These are phyloP conservation scores for Sugiyamaella castrensis DNA, from an alignment of 1,139 yeast species.

Conservation along the genomic window DNA sequence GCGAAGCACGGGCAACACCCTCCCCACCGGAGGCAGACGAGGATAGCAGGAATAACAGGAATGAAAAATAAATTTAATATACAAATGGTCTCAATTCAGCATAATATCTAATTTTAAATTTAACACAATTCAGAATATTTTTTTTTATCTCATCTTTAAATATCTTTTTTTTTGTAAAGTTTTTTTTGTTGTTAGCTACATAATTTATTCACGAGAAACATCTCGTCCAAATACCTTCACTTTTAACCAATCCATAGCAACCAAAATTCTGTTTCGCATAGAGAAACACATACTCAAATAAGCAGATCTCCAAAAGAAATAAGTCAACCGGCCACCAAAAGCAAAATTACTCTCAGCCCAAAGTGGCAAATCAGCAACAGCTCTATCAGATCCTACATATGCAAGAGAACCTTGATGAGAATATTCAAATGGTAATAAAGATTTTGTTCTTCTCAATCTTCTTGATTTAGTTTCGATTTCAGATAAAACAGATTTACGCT, in stretches of 20 bases:
- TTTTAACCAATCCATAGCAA: conserved; percentile 84
- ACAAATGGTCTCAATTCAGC: no score
- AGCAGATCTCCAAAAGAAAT: conserved; percentile 92
- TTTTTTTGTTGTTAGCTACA: no score
- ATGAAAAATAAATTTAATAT: no score
- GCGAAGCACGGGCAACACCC: not conserved
- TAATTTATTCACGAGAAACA: conserved; percentile 43
- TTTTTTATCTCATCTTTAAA: not conserved
- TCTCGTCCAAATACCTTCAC: conserved; percentile 88
- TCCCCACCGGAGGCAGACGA: no score
- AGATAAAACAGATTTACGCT: conserved; percentile 34
- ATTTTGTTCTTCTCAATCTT: conserved; percentile 58
- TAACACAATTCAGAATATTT: not conserved
- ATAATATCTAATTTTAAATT: not conserved
- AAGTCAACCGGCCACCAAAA: conserved; percentile 82
- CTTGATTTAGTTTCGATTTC: conserved; percentile 41
- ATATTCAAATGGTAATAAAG: conserved; percentile 66
- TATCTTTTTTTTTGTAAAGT: not conserved
- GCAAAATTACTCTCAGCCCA: conserved; percentile 86
- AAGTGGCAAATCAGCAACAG: conserved; percentile 81
- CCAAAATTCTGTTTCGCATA: conserved; percentile 80
- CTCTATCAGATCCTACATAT: conserved; percentile 80
- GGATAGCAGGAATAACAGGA: no score
- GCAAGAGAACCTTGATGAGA: conserved; percentile 64
- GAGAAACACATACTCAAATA: conserved; percentile 91